Base-by-base conservation (phyloP, 768 basidiomycete genomes). In the Cubamyces sp. region DNA sequence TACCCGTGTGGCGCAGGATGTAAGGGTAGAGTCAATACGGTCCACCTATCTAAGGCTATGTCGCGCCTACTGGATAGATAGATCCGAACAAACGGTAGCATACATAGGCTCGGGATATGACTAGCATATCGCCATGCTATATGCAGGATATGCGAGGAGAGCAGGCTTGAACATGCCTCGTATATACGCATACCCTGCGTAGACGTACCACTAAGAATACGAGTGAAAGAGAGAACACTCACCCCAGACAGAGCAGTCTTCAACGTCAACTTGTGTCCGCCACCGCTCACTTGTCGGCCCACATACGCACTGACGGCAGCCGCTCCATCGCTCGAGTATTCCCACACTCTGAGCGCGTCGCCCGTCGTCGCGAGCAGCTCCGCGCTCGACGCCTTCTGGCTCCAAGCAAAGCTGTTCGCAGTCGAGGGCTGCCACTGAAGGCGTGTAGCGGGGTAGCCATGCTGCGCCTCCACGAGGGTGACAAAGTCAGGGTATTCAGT, bases 321-420 rank as follows among this genome's bases (percentile, higher is more conserved):
- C 34, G 85, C 79, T 42, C 77, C 85, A 68, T 94, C 92, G 64
- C 83, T 84, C 49, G 82, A 80, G 66, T 96, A 90, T 74, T 98
- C 96, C 85, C 91, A 98, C 54, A 99, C 84, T 66, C 95, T 81
- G 69, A 99, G 74, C 50, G 93, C 93, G 75, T 98, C 97, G 26
- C 93, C 94, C 0, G 94, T 96, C 6, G 94, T 96, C 12, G 96
- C 96, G 9, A 99, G 79, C 49, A 97, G 76, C 74, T 99, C 97
- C 49, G 90, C 81, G 50, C 77, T 76, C 8, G 81, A 75, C 4
- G 83, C 80, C 73, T 88, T 91, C 74, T 87, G 85, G 6, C 84
- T 79, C 90, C 92, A 92, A 45, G 79, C 73, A 71, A 85, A 84
- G 46, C 79, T 82, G 30, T 81, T 76, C 21, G 91, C 81, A 26